Base-by-base conservation (phyloP, 2,329 filamentous ascomycete species). In the Phyllachora maydis region DNA sequence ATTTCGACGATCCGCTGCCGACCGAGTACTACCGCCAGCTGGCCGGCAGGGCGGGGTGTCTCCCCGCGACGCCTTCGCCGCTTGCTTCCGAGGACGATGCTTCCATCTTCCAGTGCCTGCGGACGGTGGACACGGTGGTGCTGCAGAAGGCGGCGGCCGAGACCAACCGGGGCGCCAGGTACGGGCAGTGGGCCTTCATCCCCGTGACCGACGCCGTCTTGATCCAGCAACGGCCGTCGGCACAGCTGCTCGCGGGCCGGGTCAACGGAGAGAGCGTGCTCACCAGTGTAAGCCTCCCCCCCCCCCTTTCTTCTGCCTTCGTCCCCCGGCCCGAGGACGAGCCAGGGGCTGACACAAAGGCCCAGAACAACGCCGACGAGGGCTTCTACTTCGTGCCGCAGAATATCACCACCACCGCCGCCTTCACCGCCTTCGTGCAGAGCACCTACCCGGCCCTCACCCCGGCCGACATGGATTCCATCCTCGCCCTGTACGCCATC, bases 361-460 rank as follows among this genome's bases (percentile, higher is more conserved):
- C 19, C 16, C 14, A 24, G 18, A 30, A 58, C 35, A 61, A 57
- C 27, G 55, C 56, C 3, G 52, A 65, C 31, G 60, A 66, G 43
- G 58, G 52, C 4, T 35, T 43, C 6, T 28, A 30, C 2, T 62
- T 62, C 30, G 47, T 48, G 3, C 50, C 50, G 1, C 46, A 49
- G 17, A 47, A 47, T 19, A 53, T 63, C 19, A 41, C 36, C 4
- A 56, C 48, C 0, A 41, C 49, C 11, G 32, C 35, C 0, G 42
- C 45, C 15, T 44, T 66, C 10, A 26, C 41, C 1, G 26, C 33
- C 5, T 60, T 47, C 35, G 32, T 65, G 4, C 32, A 34, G 7
- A 23, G 34, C 4, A 42, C 44, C 8, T 56, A 52, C 28, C 49
- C 52, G 1, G 38, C 46, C 3, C 51, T 56, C 30, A 42, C 37